These are phyloP conservation scores for Tricholoma hemisulphureum DNA, from an alignment of 768 basidiomycete genomes.

Conservation along the genomic window DNA sequence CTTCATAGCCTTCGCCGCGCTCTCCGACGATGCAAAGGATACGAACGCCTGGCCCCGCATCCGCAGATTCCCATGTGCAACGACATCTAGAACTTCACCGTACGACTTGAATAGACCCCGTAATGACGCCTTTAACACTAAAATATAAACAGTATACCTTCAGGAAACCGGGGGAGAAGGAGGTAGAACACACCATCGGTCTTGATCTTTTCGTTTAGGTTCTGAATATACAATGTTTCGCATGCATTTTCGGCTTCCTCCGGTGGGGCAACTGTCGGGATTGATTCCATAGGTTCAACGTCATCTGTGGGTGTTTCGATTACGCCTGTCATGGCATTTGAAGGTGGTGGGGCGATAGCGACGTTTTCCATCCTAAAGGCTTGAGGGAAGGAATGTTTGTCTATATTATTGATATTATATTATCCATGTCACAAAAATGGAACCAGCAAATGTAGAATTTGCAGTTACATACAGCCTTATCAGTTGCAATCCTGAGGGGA, in stretches of 20 bases:
- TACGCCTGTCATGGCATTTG: conserved; percentile 34
- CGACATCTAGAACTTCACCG: conserved; percentile 91
- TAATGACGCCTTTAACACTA: conserved; percentile 87
- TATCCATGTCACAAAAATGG: no score
- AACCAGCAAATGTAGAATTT: no score
- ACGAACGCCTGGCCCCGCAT: conserved; percentile 99
- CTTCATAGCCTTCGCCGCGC: conserved; percentile 83
- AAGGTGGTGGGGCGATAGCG: conserved; percentile 24
- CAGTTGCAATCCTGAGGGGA: no score
- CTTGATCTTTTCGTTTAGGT: conserved; percentile 93
- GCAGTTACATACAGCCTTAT: no score
- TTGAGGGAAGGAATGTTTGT: background rate
- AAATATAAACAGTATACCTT: conserved; percentile 7
- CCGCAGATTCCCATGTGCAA: conserved; percentile 89
- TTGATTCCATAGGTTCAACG: conserved; percentile 15
- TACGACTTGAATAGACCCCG: conserved; percentile 90
- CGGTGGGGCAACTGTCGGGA: conserved; percentile 11
- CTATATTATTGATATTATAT: no score
- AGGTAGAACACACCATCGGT: conserved; percentile 51
- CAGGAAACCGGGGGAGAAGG: background rate
- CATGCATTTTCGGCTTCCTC: conserved; percentile 50
- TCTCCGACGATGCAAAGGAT: conserved; percentile 79
- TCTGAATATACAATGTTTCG: conserved; percentile 95
- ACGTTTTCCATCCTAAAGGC: conserved; percentile 27
- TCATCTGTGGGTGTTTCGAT: conserved; percentile 13